A percentile compares a stretch with the other conserved stretches of the same genome.
Conservation (phyloP, 805 yeast species). For the Isabelozyma heimii region DNA sequence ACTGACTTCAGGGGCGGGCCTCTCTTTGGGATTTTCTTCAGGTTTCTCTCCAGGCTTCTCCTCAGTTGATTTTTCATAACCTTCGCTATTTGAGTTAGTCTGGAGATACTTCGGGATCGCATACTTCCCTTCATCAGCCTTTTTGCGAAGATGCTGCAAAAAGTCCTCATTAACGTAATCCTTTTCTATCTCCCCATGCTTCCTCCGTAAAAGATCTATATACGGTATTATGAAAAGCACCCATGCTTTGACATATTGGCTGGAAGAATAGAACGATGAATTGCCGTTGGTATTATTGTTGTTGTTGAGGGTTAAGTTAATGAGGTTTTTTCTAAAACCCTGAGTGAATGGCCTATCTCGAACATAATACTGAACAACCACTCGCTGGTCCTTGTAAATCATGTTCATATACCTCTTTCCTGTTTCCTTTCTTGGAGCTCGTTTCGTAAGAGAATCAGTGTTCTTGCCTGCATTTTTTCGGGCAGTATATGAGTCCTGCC, state of each 20-base stretch:
- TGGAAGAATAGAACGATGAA: slow-evolving; percentile 4
- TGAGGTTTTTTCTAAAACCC: slow-evolving; percentile 36
- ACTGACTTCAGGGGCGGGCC: too few relatives aligned
- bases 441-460: neutral
- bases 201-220: slow-evolving; percentile 11
- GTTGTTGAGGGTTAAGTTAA: slow-evolving; percentile 27
- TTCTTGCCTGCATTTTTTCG: slow-evolving; percentile 5
- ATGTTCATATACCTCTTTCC: slow-evolving; percentile 46
- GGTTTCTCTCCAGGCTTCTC: neutral
- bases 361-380: slow-evolving; percentile 32
- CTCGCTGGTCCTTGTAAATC: slow-evolving; percentile 25
- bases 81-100: neutral
- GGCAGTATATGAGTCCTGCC: slow-evolving; percentile 10
- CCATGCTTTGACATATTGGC: slow-evolving; percentile 11
- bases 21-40: too few relatives aligned
- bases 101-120: neutral
- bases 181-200: neutral
- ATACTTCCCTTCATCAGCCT: neutral
- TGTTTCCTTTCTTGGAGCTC: slow-evolving; percentile 17
- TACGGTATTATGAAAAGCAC: slow-evolving; percentile 16
- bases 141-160: neutral
- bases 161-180: neutral
- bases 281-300: slow-evolving; percentile 15
- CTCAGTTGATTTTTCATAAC: neutral
- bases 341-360: slow-evolving; percentile 32